Base-by-base conservation (phyloP, 192 early-diverging fungal genomes). In the Rhizophagus sp. region DNA sequence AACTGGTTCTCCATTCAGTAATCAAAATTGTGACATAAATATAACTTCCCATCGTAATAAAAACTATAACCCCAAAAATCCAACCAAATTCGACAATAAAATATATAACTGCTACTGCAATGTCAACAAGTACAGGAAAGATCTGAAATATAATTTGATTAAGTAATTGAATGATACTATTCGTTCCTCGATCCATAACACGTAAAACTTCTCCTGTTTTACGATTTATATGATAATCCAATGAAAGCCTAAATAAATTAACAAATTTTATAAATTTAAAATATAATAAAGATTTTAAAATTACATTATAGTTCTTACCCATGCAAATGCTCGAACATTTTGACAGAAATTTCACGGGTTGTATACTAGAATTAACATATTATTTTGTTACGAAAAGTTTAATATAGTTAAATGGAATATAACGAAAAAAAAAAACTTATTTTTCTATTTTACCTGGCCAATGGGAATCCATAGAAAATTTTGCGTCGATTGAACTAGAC, bases 181-280 rank as follows among this genome's bases (percentile, higher is more conserved):
- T 85, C 1, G 91, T 94, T 39, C 95, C 95, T 4, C 94, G 89
- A 77, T 96, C 93, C 91, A 95, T 88, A 25, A 98, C 95, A 4
- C 97, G 92, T 30, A 99, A 90, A 12, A 98, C 90, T 82, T 98
- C 96, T 63, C 96, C 96, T 0, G 97, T 99, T 80, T 98, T 98
- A 73, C 97, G 92, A 80, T 93, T 94, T 65, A 98, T 91, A 78
- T 99, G 97, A 83, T 95, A 99, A 27, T 93, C 90, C 24, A 98
- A 87, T 9, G 96, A 96, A 36, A 99, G 90, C 30, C 82, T 89
- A 83, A 97, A 97, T 78, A 97, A 83, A 19, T n/a, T 44, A 12
- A n/a, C 2, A n/a, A 10, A 12, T 47, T n/a, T n/a, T 47, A 10
- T 7, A 19, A 41, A 41, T 41, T 41, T 41, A 41, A 41, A 41